Conservation (phyloP, 164 flowering plant genomes). For the Annona cherimola region DNA sequence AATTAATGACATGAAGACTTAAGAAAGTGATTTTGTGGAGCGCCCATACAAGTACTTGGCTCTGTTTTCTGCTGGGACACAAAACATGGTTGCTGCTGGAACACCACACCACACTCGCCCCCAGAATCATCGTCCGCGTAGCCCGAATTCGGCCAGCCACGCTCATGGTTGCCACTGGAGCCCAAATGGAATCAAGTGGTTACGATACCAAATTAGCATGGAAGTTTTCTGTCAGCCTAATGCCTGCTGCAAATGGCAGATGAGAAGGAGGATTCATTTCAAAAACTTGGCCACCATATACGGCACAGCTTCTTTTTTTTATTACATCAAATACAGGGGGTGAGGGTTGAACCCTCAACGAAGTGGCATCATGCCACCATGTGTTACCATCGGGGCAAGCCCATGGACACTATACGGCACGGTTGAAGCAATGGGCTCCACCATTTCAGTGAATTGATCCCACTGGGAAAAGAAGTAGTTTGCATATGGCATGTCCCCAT, state of each 20-base stretch:
- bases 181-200: conserved; percentile 1
- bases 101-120: conserved; percentile 94
- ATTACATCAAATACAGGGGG: too few relatives aligned
- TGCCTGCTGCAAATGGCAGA: background rate
- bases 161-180: conserved; percentile 86
- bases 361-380: too few relatives aligned
- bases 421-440: conserved; percentile 77
- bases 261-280: background rate
- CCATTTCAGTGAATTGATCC: conserved; percentile 88
- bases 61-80: conserved; percentile 77
- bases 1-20: too few relatives aligned
- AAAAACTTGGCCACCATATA: conserved; percentile 84
- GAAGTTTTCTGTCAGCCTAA: background rate
- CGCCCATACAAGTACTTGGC: conserved; percentile 73
- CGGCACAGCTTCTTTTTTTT: conserved; percentile 21
- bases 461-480: conserved; percentile 88
- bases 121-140: conserved; percentile 61
- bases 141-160: conserved; percentile 84
- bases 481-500: conserved; percentile 73
- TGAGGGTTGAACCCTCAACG: too few relatives aligned
- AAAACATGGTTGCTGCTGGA: conserved; percentile 73
- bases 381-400: too few relatives aligned
- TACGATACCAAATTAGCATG: background rate
- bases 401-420: conserved; percentile 11
- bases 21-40: background rate